Evolutionary conservation across 2,329 filamentous ascomycete genomes (phyloP), one percentile per base, ranked within the genome.

Genomic region (Penicillium corylophilum): DNA sequence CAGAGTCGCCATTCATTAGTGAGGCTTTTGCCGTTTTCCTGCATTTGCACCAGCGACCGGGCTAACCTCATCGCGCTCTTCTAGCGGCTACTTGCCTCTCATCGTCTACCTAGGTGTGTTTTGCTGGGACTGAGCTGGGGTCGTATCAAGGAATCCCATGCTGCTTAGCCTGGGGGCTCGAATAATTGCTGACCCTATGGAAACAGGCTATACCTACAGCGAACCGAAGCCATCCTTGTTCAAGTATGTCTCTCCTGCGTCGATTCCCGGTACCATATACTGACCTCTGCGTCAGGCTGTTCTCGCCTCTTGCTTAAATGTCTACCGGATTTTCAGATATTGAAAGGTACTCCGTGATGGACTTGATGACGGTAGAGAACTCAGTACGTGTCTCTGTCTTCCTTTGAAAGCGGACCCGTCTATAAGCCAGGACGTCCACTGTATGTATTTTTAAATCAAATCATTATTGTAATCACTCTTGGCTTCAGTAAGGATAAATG

Each of bases 1-100:
- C 57, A 86, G 92, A 68, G 87, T 96, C 67, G 91, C 89, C 54
- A 88, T 99, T 70, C 94, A 99, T 79, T 99, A 97, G 90, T 95
- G 84, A 62, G 88, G 71, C 35, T 28, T 12, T n/a, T 31, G 15
- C 46, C 20, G 31, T 40, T 26, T 23, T 20, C 20, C 22, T 24
- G n/a, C 38, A 5, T 35, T 31, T 22, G 22, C 9, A 38, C 10
- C 35, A 20, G 35, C 35, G 18, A 38, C 16, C 8, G 18, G 16
- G 35, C 35, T 38, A 22, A 22, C 48, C 22, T n/a, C 40, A 36
- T 46, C 22, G 50, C 44, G 41, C 48, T 53, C 53, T 47, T 50
- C 26, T 65, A 95, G 90, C 81, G 94, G 94, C 73, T 99, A 97
- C 76, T 84, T 99, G 53, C 94, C 94, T 65, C 77, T 99, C 74